Percentiles rank a stretch among this genome's conserved stretches.
These are phyloP conservation scores for Tuber microsphaerosporum DNA, from an alignment of 495 filamentous ascomycete genomes.

Conservation along the genomic window DNA sequence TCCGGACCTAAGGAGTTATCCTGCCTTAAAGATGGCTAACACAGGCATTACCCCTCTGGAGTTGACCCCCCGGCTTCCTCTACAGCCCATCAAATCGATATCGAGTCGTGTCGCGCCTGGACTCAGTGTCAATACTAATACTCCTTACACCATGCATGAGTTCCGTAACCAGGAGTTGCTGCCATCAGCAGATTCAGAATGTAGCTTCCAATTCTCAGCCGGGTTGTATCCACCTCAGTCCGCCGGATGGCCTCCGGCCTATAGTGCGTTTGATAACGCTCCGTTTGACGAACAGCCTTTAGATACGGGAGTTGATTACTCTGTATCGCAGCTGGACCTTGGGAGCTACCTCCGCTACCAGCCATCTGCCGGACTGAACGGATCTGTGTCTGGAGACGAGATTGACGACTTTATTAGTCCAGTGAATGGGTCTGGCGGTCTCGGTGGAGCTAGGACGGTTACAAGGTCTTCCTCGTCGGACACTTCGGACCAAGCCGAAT, in stretches of 20 bases:
- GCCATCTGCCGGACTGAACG: slow-evolving; percentile 32
- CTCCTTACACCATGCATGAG: slow-evolving; percentile 34
- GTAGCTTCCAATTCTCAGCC: slow-evolving; percentile 36
- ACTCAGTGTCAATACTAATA: slow-evolving; percentile 41
- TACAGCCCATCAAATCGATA: slow-evolving; percentile 32
- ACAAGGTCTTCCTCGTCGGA: slow-evolving; percentile 39
- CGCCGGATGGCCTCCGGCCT: slow-evolving; percentile 39
- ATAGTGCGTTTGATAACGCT: slow-evolving; percentile 29
- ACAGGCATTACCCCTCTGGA: slow-evolving; percentile 38
- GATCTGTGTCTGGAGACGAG: slow-evolving; percentile 40
- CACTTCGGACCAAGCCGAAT: slow-evolving; percentile 40
- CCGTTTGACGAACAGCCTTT: slow-evolving; percentile 35
- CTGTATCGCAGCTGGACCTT: slow-evolving; percentile 30
- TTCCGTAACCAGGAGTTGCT: slow-evolving; percentile 37
- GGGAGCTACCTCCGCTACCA: slow-evolving; percentile 28
- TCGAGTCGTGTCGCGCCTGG: slow-evolving; percentile 33
- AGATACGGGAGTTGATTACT: slow-evolving; percentile 24
- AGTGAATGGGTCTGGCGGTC: slow-evolving; percentile 34
- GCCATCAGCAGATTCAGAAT: slow-evolving; percentile 39
- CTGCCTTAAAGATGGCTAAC: slow-evolving; percentile 37
- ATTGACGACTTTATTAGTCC: slow-evolving; percentile 37
- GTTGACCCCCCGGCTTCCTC: slow-evolving; percentile 33
- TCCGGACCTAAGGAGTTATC: slow-evolving; percentile 39
- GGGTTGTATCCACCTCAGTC: slow-evolving; percentile 38
- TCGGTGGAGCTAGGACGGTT: slow-evolving; percentile 24